These are phyloP conservation scores for Fusarium transvaalense DNA, from an alignment of 2,329 filamentous ascomycete genomes.

Conservation along the genomic window DNA sequence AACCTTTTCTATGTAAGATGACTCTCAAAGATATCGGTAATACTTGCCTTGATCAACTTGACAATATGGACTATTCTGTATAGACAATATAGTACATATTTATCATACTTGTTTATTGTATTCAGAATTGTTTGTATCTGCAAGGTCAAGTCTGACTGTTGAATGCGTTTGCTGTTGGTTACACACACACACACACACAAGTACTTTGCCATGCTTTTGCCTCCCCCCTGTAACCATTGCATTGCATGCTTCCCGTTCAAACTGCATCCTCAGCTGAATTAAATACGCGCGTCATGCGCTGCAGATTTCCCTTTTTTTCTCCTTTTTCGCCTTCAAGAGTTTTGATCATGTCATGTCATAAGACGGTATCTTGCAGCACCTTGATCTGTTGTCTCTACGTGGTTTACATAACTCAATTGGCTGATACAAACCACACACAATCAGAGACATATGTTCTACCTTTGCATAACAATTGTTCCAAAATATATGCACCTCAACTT, in stretches of 20 bases:
- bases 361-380: constrained; percentile 36
- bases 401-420: constrained; percentile 5
- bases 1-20: neutral
- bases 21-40: constrained; percentile 10
- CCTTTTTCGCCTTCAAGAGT: neutral
- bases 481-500: constrained; percentile 25
- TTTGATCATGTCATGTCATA: constrained; percentile 6
- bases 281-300: constrained; percentile 25
- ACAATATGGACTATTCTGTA: neutral
- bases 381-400: constrained; percentile 5
- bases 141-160: neutral
- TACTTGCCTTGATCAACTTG: constrained; percentile 8
- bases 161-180: constrained; percentile 26
- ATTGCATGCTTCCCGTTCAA: neutral
- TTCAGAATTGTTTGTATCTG: neutral
- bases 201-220: constrained; percentile 10
- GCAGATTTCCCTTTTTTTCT: neutral
- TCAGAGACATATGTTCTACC: constrained; percentile 31
- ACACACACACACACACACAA: constrained; percentile 37
- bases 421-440: constrained; percentile 3
- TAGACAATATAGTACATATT: neutral
- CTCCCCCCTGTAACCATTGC: constrained; percentile 21
- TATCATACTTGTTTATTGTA: too few species aligned
- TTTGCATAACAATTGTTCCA: constrained; percentile 26
- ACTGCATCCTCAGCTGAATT: constrained; percentile 15